phyloP scores from a whole-genome alignment of 2,329 filamentous ascomycete genomes.

The Trichoderma atroviride region DNA sequence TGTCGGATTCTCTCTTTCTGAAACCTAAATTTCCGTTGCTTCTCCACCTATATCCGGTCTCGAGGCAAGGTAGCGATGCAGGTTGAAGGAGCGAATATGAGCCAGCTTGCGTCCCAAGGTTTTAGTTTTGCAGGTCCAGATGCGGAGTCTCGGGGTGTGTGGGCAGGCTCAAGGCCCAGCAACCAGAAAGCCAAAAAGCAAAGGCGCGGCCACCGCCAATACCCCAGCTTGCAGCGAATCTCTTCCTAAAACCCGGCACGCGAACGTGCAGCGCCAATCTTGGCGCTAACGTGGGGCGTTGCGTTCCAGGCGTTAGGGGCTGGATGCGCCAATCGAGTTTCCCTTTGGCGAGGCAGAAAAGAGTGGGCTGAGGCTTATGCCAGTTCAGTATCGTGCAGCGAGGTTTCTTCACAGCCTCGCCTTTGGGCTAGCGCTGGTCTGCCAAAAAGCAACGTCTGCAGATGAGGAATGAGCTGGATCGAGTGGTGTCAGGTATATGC shows the following conservation, averaged over 20 bases:
- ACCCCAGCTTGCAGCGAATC: constrained; percentile 22
- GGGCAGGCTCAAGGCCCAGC: constrained; percentile 10
- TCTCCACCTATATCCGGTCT: not conserved
- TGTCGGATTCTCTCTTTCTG: constrained; percentile 1
- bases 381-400: not conserved
- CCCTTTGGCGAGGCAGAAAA: not conserved
- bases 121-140: constrained; percentile 20
- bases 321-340: constrained; percentile 10
- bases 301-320: constrained; percentile 20
- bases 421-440: not conserved
- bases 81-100: constrained; percentile 30
- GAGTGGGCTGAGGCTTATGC: constrained; percentile 17
- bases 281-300: constrained; percentile 13
- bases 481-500: not conserved
- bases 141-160: constrained; percentile 25
- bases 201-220: constrained; percentile 14
- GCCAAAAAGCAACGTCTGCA: not conserved
- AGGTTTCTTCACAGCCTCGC: constrained; percentile 9
- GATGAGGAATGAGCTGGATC: not conserved
- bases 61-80: constrained; percentile 26
- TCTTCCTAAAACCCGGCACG: constrained; percentile 21
- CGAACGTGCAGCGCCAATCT: constrained; percentile 27
- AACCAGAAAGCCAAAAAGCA: not conserved
- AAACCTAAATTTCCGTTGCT: not conserved
- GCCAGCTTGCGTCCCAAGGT: constrained; percentile 21